These are phyloP conservation scores for Hirsutella rhossiliensis DNA, from an alignment of 2,329 filamentous ascomycete species.

Conservation along the genomic window DNA sequence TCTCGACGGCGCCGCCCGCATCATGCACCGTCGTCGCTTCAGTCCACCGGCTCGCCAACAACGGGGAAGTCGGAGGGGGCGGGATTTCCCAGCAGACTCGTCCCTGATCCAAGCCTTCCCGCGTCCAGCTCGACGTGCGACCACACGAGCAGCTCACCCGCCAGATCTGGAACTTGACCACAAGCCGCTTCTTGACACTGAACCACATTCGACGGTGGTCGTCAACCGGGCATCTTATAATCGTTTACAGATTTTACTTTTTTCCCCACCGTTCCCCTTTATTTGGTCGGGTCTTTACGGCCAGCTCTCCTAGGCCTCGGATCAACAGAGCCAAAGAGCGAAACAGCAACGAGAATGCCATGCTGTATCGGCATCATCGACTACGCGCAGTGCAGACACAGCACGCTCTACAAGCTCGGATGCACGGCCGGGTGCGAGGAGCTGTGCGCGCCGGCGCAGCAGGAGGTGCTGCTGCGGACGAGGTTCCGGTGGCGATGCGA, in stretches of 20 bases:
- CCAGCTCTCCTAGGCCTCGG: too few relatives aligned
- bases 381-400: conserved; percentile 14
- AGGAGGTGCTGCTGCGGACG: conserved; percentile 9
- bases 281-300: too few relatives aligned
- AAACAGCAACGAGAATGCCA: conserved; percentile 11
- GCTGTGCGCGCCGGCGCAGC: conserved; percentile 10
- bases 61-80: neutral
- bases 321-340: neutral
- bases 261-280: too few relatives aligned
- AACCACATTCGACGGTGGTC: too few relatives aligned
- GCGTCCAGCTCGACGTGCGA: too few relatives aligned
- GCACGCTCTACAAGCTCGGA: conserved; percentile 13
- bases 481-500: conserved; percentile 17
- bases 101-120: too few relatives aligned
- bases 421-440: conserved; percentile 13
- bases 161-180: too few relatives aligned
- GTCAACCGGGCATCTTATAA: too few relatives aligned
- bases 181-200: too few relatives aligned
- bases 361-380: conserved; percentile 16
- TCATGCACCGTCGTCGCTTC: neutral
- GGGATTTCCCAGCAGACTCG: neutral
- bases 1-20: neutral
- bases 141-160: too few relatives aligned
- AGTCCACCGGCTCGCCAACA: neutral
- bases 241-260: too few relatives aligned